phyloP scores from a whole-genome alignment of 768 basidiomycete species.

The Ephemerocybe angulata region DNA sequence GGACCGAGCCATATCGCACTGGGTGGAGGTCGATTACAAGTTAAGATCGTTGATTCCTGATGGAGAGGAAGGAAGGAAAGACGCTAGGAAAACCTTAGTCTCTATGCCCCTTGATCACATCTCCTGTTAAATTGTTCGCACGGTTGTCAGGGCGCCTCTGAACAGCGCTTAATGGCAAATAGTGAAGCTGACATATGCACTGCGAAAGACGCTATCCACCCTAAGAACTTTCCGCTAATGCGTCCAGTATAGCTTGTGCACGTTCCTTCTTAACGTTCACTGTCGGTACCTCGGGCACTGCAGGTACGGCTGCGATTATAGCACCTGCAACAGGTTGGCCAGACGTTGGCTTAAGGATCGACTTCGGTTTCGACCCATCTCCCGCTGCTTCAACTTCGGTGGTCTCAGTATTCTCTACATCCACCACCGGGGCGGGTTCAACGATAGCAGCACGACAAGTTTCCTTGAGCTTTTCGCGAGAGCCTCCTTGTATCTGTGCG shows the following conservation, averaged over 20 bases:
- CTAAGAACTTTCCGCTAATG: not conserved
- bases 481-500: conserved; percentile 44
- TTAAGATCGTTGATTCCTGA: no score
- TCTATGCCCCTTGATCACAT: no score
- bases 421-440: not conserved
- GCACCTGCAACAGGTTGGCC: not conserved
- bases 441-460: not conserved
- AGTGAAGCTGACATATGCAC: no score
- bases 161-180: no score
- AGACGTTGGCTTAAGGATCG: not conserved
- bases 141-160: no score
- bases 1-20: no score
- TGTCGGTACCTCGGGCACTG: not conserved
- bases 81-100: no score
- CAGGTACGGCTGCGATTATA: not conserved
- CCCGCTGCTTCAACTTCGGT: not conserved
- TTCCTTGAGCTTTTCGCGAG: conserved; percentile 20
- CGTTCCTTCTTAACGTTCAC: not conserved
- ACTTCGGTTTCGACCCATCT: not conserved
- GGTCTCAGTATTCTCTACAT: not conserved
- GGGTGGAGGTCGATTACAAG: no score
- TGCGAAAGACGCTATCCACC: no score
- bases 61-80: no score
- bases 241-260: not conserved
- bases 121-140: no score